Evolutionary conservation across 768 basidiomycete species (phyloP), one percentile per base, ranked within the genome.

Genomic region (Lanmaoa rubissima): DNA sequence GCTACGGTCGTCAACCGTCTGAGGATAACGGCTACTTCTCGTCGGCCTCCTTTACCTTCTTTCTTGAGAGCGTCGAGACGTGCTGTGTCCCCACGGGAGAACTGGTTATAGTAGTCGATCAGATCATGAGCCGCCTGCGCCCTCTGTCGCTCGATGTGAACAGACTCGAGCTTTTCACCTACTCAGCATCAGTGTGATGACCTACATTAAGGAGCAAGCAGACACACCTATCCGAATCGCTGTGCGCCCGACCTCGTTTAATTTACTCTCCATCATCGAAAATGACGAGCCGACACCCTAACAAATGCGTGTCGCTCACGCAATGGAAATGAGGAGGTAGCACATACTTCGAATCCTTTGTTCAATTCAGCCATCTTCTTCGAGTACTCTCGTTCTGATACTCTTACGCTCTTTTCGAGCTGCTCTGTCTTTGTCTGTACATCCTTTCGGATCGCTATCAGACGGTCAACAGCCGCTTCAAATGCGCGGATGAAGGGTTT

Each of bases 101-200:
- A 90, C 59, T 95, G 92, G 64, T 93, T 93, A 70, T 98, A 98
- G 69, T 88, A 95, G 61, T 94, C 88, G 48, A 98, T 90, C 26
- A 99, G 75, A 67, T 98, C 90, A 62, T 93, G 89, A 0, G 97
- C 94, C 8, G 95, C 95, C 66, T 95, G 92, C 2, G 95, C 96
- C 60, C 94, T 79, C 70, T 93, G 90, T 16, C 96, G 83, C 61
- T 95, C 90, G 53, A 93, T 82, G 68, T 97, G 94, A 17, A 98
- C 86, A 1, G 90, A 90, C 73, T 99, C 96, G 42, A 99, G 82
- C 71, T 98, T 94, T 74, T 98, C 96, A 42, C 94, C 94, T 95
- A 21, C 24, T 17, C 32, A 44, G 48, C 59, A 48, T 64, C 28
- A 56, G 58, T 36, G 19, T 36, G 17, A 59, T 48, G 51, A 16